Percentiles rank a stretch among this genome's conserved stretches.
These are phyloP conservation scores for Microsporum audouinii DNA, from an alignment of 2,329 filamentous ascomycete species.

Conservation along the genomic window DNA sequence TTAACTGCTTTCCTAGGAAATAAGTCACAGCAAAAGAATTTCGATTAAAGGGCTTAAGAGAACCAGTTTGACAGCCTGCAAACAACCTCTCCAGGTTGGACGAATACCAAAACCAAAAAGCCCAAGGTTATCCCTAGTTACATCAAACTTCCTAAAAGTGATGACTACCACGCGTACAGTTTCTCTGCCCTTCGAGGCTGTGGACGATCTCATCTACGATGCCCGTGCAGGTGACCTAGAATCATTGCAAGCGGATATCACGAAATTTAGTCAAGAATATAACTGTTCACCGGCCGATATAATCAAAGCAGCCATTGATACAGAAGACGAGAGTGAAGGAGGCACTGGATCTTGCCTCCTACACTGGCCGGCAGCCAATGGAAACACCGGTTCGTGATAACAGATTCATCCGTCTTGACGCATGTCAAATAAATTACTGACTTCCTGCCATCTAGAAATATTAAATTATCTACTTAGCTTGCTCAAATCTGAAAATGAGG, in stretches of 20 bases:
- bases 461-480: conserved; percentile 38
- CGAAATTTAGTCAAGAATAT: conserved; percentile 51
- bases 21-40: not conserved
- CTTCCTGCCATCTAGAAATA: conserved; percentile 26
- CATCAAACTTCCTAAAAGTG: not conserved
- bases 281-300: conserved; percentile 50
- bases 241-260: conserved; percentile 53
- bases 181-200: conserved; percentile 59
- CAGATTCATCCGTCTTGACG: not conserved
- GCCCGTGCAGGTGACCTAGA: conserved; percentile 64
- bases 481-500: conserved; percentile 22
- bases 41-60: not conserved
- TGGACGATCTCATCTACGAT: conserved; percentile 86
- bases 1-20: not conserved
- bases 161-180: conserved; percentile 8
- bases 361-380: conserved; percentile 90
- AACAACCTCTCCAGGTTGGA: not conserved
- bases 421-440: not conserved
- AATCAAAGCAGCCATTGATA: conserved; percentile 58
- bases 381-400: conserved; percentile 56
- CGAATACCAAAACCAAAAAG: not conserved
- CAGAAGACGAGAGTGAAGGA: conserved; percentile 60
- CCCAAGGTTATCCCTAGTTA: not conserved
- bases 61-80: not conserved
- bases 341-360: conserved; percentile 42